Conservation (phyloP, 257 asterid genomes). For the Solanum acaule region DNA sequence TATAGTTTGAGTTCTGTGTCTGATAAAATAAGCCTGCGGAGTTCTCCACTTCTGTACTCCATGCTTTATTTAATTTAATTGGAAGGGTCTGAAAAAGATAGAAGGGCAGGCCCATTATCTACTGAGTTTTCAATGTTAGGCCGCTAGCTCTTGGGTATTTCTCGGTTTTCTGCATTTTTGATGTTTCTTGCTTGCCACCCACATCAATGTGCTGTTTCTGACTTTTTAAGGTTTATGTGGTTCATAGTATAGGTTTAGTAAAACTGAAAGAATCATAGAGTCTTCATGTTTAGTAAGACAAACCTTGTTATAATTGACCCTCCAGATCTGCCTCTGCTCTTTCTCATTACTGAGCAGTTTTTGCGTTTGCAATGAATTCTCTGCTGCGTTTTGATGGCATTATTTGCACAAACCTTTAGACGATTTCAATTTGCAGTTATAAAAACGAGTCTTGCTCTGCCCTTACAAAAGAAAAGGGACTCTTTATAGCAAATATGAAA, state of each 20-base stretch:
- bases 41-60: neutral
- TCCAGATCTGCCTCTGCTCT: neutral
- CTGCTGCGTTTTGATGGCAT: neutral
- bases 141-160: neutral
- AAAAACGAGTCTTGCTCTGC: neutral
- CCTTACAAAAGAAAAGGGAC: neutral
- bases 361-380: neutral
- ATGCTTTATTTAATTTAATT: neutral
- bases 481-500: neutral
- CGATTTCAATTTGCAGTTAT: neutral
- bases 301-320: neutral
- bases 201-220: neutral
- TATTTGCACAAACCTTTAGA: neutral
- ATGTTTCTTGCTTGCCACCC: neutral
- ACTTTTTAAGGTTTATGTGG: neutral
- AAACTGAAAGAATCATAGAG: neutral
- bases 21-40: neutral
- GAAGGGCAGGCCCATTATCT: neutral
- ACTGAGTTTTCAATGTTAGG: neutral
- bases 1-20: neutral
- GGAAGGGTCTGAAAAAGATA: neutral
- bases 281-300: neutral
- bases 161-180: neutral
- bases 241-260: neutral
- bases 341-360: neutral